Base-by-base conservation (phyloP, 2,329 filamentous ascomycete species). In the Colletotrichum trifolii region DNA sequence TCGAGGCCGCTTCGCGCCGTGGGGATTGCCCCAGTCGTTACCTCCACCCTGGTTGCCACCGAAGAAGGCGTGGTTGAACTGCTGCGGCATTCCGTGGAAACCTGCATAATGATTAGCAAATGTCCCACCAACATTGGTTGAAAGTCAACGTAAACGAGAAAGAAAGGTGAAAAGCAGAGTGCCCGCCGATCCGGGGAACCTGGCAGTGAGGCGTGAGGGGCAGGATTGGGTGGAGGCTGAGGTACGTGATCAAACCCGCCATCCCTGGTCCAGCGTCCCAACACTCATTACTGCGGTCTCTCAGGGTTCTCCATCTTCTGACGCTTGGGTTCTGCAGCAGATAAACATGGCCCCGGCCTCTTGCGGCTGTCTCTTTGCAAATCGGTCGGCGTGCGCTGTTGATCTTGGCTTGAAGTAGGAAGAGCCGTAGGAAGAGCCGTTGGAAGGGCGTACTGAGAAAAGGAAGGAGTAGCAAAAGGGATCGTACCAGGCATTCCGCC, bases 21-120 rank as follows among this genome's bases (percentile, higher is more conserved):
- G 92, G 6, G 92, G 92, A 72, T 95, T 95, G 83, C 91, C 92
- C 77, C 88, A 88, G 60, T 89, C 89, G 63, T 88, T 79, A 60
- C 78, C 79, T 52, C 77, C 81, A 45, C 78, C 76, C 68, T 85
- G 84, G 71, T 83, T 79, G 54, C 80, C 80, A 60, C 82, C 82
- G 76, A 93, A 95, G 79, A 93, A 94, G 63, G 84, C 87, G 42
- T 89, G 87, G 73, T 91, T 92, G 78, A 94, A 95, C 72, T 89
- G 87, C 59, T 85, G 84, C 73, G 87, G 87, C 80, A 90, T 89
- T 66, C 84, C 87, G 78, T 89, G 87, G 76, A 93, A 93, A 47
- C 86, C 89, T 84, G 70, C 4, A 45, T 39, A 10, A 6, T 10
- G 52, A 67, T 77, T 61, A 77, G 73, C 49, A 39, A 38, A 17